phyloP scores from a whole-genome alignment of 257 asterid species.

The Catharanthus roseus region DNA sequence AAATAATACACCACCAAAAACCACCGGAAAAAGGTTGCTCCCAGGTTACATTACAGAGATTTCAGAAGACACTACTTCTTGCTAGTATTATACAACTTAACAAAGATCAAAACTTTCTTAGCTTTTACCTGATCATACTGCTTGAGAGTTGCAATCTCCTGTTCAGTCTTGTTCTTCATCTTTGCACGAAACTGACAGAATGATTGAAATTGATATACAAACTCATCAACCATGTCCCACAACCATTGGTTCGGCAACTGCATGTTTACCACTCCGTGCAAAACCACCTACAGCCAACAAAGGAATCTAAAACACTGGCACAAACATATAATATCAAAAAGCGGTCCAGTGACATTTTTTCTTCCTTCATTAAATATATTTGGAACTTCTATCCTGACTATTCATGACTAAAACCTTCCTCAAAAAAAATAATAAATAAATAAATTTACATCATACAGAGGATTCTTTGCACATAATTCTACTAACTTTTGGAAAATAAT shows the following conservation, averaged over 20 bases:
- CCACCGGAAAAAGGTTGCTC: not conserved
- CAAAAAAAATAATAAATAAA: too few species aligned
- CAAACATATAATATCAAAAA: not conserved
- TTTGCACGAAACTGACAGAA: constrained; percentile 96
- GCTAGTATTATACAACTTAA: too few species aligned
- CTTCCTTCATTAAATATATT: not conserved
- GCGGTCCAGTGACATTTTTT: not conserved
- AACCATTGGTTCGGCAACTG: constrained; percentile 98
- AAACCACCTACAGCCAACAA: constrained; percentile 54
- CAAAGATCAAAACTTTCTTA: not conserved
- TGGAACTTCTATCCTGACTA: not conserved
- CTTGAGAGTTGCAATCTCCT: constrained; percentile 74
- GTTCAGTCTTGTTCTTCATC: constrained; percentile 87
- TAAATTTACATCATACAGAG: too few species aligned
- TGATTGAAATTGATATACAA: constrained; percentile 92
- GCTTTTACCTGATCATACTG: constrained; percentile 61
- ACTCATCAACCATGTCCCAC: constrained; percentile 99
- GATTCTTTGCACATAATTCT: not conserved
- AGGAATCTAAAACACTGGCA: not conserved
- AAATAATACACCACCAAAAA: not conserved
- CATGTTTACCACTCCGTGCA: constrained; percentile 93
- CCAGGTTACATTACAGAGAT: not conserved
- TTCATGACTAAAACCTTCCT: not conserved
- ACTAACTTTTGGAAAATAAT: too few species aligned
- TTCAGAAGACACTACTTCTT: too few species aligned